A percentile compares a stretch with the other conserved stretches of the same genome.
Evolutionary conservation across 192 early-diverging fungal genomes (phyloP).

Genomic region (Entomortierella lignicola): DNA sequence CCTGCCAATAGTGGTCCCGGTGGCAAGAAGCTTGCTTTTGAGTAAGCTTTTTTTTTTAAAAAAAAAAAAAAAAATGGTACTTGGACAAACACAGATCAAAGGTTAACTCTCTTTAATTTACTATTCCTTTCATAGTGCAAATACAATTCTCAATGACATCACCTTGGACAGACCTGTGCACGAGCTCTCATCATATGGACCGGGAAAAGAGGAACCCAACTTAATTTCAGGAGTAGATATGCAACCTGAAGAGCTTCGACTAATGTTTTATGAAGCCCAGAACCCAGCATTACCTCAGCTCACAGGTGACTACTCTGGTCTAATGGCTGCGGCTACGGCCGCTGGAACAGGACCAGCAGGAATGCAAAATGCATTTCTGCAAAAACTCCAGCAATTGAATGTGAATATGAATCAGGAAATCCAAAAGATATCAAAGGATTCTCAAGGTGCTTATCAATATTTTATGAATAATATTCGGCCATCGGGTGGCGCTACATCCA

Average conservation of each 20-base stretch:
- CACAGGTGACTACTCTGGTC: slow-evolving; percentile 29
- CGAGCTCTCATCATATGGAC: slow-evolving; percentile 67
- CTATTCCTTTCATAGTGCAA: slow-evolving; percentile 40
- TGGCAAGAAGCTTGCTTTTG: slow-evolving; percentile 26
- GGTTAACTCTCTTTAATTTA: slow-evolving; percentile 5
- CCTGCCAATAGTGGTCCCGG: slow-evolving; percentile 3
- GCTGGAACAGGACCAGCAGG: slow-evolving; percentile 31
- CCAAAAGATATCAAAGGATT: slow-evolving; percentile 44
- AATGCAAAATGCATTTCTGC: slow-evolving; percentile 29
- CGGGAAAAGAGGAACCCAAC: slow-evolving; percentile 68
- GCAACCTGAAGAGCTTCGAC: slow-evolving; percentile 71
- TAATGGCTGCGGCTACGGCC: slow-evolving; percentile 17
- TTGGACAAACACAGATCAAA: too few relatives aligned
- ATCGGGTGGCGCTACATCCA: not conserved
- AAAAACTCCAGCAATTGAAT: slow-evolving; percentile 45
- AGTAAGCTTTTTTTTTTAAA: slow-evolving; percentile 29
- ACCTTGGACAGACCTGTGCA: slow-evolving; percentile 62
- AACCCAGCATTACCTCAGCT: slow-evolving; percentile 21
- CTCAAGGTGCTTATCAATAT: slow-evolving; percentile 50
- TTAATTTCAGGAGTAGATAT: slow-evolving; percentile 69
- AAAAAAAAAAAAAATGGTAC: too few relatives aligned
- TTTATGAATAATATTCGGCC: slow-evolving; percentile 45
- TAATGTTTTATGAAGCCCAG: slow-evolving; percentile 60
- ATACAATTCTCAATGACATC: slow-evolving; percentile 56
- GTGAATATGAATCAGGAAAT: slow-evolving; percentile 55